Evolutionary conservation across 352 stramenopile genomes (phyloP).

Genomic region (Phytophthora pinifolia): DNA sequence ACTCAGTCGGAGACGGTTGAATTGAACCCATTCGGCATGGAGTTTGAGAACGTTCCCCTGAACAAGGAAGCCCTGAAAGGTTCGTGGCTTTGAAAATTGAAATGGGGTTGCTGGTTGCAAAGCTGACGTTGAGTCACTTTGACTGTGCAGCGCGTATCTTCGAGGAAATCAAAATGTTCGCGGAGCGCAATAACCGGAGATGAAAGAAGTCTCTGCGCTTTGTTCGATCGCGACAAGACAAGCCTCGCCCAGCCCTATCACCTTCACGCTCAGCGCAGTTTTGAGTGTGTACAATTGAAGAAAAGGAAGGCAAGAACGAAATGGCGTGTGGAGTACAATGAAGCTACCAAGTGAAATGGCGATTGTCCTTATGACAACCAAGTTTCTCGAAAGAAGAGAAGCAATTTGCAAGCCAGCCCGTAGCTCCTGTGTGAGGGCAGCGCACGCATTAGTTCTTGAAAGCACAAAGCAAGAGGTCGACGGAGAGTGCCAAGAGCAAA

Average conservation of each 20-base stretch:
- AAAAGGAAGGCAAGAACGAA: constrained; percentile 38
- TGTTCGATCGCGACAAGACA: constrained; percentile 20
- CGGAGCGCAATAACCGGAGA: constrained; percentile 71
- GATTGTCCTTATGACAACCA: constrained; percentile 21
- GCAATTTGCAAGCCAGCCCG: constrained; percentile 12
- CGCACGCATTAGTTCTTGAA: constrained; percentile 24
- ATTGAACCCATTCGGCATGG: constrained; percentile 82
- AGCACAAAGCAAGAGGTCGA: constrained; percentile 22
- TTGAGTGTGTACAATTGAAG: constrained; percentile 45
- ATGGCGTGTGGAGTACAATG: constrained; percentile 43
- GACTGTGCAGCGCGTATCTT: constrained; percentile 70
- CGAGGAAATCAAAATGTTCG: constrained; percentile 87
- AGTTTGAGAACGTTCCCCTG: constrained; percentile 87
- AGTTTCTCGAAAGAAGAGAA: constrained; percentile 37
- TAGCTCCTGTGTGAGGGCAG: constrained; percentile 23
- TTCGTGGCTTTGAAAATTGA: constrained; percentile 23
- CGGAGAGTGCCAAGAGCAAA: constrained; percentile 24
- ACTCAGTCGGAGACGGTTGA: constrained; percentile 74
- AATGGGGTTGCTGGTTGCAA: not conserved
- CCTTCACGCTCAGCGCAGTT: constrained; percentile 18
- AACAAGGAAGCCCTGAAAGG: constrained; percentile 88
- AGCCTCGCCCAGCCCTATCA: constrained; percentile 13
- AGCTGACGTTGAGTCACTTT: constrained; percentile 8
- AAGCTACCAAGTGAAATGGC: constrained; percentile 36
- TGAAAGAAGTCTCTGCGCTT: constrained; percentile 41